phyloP scores from a whole-genome alignment of 1,284 basidiomycete genomes.

The Rhodotorula sp. region DNA sequence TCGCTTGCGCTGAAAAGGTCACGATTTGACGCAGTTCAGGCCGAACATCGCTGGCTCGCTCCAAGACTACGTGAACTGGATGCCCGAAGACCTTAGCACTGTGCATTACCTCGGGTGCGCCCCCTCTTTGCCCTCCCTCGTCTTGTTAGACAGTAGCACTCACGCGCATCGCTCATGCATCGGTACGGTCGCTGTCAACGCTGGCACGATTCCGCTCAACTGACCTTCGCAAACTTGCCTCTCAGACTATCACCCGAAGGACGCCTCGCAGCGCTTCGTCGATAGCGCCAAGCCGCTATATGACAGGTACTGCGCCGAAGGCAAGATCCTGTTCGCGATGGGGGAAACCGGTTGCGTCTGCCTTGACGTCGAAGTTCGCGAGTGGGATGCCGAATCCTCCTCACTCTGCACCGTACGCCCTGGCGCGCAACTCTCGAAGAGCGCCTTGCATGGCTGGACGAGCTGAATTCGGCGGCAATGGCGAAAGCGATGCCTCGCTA shows the following conservation, averaged over 20 bases:
- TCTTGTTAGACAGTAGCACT: no score
- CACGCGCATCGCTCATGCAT: constrained; percentile 24
- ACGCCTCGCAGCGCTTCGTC: neutral
- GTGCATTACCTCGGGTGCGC: neutral
- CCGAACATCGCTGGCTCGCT: constrained; percentile 30
- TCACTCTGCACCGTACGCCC: neutral
- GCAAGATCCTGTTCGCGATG: constrained; percentile 45
- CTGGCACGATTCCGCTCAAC: no score
- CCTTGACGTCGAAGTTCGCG: neutral
- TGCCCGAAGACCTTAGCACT: constrained; percentile 35
- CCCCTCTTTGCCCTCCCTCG: constrained; percentile 27
- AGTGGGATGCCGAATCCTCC: no score
- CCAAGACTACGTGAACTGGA: constrained; percentile 40
- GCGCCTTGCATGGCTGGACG: constrained; percentile 44
- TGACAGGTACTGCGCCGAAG: constrained; percentile 43
- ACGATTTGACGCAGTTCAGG: neutral
- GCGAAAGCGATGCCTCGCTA: constrained; percentile 42
- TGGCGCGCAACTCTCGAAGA: constrained; percentile 34
- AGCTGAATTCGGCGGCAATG: constrained; percentile 40
- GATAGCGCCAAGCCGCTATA: constrained; percentile 40
- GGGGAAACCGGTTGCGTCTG: constrained; percentile 46
- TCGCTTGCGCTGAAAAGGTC: neutral
- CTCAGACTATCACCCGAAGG: constrained; percentile 15
- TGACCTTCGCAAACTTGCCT: neutral
- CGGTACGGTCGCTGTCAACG: constrained; percentile 31